Base-by-base conservation (phyloP, 179 eudicot genomes). In the Vitellaria paradoxa region DNA sequence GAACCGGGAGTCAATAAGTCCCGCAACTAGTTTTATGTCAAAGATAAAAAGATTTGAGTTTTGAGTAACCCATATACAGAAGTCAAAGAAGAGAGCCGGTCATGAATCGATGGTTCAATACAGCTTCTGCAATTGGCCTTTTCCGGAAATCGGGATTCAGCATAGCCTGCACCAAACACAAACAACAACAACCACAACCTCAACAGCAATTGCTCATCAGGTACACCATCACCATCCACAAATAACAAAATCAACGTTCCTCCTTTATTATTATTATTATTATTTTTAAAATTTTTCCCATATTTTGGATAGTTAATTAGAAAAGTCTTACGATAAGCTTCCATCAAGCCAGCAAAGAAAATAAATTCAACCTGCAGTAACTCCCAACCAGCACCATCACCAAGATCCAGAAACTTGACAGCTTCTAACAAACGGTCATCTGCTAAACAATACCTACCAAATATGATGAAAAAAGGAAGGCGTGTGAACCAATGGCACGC, bases 371-470 rank as follows among this genome's bases (percentile, higher is more conserved):
- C 99, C 98, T 95, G 97, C 73, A 95, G 91, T 70, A 95, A 83
- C 82, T 93, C 96, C 99, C 99, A 95, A 40, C 99, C 99, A 71
- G 99, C 93, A 69, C 98, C 97, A 76, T 84, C 86, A 24, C 98
- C 96, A 64, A 90, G 86, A 84, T 95, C 99, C 78, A 95, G 84
- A 86, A 91, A 95, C 74, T 85, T 89, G 76, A 95, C 99, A 83
- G 99, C 96, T 84, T 93, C 98, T 57, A 84, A 69, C 82, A 91
- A 85, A 72, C 93, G 88, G 75, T 95, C 98, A 87, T 95, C 99
- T 3, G 93, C 98, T 84, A 86, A 84, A 86, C 99, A 95, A 71
- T 95, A 95, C 77, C 99, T 95, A 89, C 63, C 63, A 30, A n/a
- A n/a, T 30, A 2, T 30, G 1, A 30, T 30, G 2, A 57, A 56